Conservation (phyloP, 139 green algal genomes). For the Chlorella sorokiniana region DNA sequence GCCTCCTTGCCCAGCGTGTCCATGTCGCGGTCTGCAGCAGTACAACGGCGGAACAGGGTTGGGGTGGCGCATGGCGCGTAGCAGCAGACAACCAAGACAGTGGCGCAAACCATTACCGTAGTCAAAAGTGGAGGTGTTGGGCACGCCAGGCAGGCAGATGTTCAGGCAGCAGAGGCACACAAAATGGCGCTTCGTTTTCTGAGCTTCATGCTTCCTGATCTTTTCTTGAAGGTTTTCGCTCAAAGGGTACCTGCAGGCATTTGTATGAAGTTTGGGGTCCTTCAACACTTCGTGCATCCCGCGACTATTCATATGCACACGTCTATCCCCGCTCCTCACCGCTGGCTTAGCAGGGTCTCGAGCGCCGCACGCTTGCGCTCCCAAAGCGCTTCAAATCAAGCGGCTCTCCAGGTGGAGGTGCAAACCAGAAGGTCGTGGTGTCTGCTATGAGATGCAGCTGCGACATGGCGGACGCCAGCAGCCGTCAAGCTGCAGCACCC, state of each 20-base stretch:
- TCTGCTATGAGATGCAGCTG: not conserved
- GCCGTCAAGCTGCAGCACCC: no score
- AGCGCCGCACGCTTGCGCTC: not conserved
- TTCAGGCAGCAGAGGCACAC: no score
- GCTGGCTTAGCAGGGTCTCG: not conserved
- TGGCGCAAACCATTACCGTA: not conserved
- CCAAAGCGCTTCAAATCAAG: not conserved
- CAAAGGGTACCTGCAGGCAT: no score
- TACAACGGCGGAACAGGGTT: not conserved
- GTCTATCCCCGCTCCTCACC: not conserved
- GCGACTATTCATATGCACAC: not conserved
- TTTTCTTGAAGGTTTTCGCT: no score
- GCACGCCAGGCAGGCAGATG: no score
- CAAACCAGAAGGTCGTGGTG: not conserved
- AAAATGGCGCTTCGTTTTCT: no score
- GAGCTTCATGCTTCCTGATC: no score
- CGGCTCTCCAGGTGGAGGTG: not conserved
- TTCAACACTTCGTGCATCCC: not conserved
- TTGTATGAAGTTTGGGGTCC: no score
- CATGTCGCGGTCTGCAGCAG: not conserved
- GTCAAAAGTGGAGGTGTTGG: no score
- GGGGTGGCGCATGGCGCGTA: not conserved
- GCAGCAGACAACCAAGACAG: not conserved
- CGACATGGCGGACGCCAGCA: not conserved
- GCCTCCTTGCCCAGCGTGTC: conserved; percentile 4